Evolutionary conservation across 2,329 filamentous ascomycete genomes (phyloP), one percentile per base, ranked within the genome.

Genomic region (Meredithiella fracta): DNA sequence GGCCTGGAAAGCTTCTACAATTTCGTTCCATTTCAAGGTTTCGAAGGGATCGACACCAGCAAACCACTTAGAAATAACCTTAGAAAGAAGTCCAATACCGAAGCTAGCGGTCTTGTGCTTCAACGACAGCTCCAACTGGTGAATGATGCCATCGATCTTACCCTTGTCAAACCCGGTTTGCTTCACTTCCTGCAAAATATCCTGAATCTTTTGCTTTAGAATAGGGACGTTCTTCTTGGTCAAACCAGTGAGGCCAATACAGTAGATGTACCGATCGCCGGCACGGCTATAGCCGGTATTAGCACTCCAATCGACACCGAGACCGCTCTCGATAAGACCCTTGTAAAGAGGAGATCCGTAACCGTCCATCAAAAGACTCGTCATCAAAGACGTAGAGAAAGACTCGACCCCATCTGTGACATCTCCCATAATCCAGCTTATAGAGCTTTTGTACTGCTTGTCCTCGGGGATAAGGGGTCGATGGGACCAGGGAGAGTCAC

Each of bases 101-200:
- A 98, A 98, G 64, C 85, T 89, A 55, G 92, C 87, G 0, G 89
- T 96, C 73, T 97, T 97, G 71, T 98, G 89, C 70, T 96, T 96
- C 51, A 97, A 71, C 0, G 83, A 78, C n/a, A 98, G 76, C 66
- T 98, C 92, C 3, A 97, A 71, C 67, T 97, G 91, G 67, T 98
- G 92, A 55, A 98, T 75, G 60, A 94, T 85, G 2, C 92, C 92
- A 60, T 95, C 87, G 58, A 98, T 87, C 68, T 98, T 98, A 62
- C 83, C 80, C 63, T 83, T 76, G 58, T 92, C 89, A 62, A 98
- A 95, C 0, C 92, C 91, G 59, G 83, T 85, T 25, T 81, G 71
- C 17, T 81, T 77, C 5, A 80, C 79, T 49, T 87, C 80, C 25
- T 74, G 73, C 55, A 96, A 73, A 2, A 91, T 86, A 29, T 79